Evolutionary conservation across 306 rosid genomes (phyloP), one percentile per base, ranked within the genome.

Genomic region (Quercus suber): DNA sequence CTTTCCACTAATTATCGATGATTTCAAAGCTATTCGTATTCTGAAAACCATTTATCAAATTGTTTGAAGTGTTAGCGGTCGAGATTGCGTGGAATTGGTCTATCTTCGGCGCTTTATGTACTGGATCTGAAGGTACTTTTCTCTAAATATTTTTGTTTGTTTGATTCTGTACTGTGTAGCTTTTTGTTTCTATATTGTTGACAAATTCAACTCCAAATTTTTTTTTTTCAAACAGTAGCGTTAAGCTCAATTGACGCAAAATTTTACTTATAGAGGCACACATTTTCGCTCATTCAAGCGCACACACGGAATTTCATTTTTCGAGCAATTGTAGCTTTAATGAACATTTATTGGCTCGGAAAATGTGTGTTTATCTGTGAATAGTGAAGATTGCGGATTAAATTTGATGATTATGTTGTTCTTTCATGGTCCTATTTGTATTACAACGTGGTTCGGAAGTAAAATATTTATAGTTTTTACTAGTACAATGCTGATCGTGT

Each of bases 101-200:
- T 21, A n/a, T 61, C 33, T 58, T 28, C 19, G 64, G 57, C 8
- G 31, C 63, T 69, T 31, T 56, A 27, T 52, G 37, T 75, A 18
- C 80, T 61, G 71, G 85, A 84, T 81, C 88, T 84, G 57, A 74
- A 73, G 77, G 84, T 84, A 67, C 5, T 13, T 18, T 13, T 18
- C 53, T 33, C 17, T 2, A 8, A 8, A 41, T 41, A 0, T 41
- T 41, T 41, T 41, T 2, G 11, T 41, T 41, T 41, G 12, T 68
- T 35, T 10, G 53, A n/a, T 68, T 19, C 5, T 67, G 31, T 41
- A 28, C 70, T 31, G 8, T 19, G 15, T 35, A 68, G 52, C 45
- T 6, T 35, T 67, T 68, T 0, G 30, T 60, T 14, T 68, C 52
- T 30, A 6, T 2, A 17, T 1, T 6, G 33, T 1, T 15, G 18